Evolutionary conservation across 1,284 basidiomycete species (phyloP), one percentile per base, ranked within the genome.

Genomic region (Meripilus lineatus): DNA sequence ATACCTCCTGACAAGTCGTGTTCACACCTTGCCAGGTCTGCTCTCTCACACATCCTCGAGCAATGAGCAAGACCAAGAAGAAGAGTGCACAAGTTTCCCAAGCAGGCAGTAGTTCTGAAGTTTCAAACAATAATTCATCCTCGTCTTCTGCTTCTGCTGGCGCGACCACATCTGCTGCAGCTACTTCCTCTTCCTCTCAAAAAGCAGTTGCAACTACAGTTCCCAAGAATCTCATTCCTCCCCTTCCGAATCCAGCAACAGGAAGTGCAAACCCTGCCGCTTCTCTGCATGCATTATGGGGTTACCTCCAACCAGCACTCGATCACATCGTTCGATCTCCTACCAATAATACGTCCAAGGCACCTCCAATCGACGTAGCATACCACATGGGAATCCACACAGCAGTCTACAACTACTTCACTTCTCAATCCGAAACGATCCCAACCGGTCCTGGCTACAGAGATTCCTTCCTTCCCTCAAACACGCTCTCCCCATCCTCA

Each of bases 381-480:
- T 84, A 83, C 53, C 84, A 86, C 56, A 77, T 83, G 60, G 81
- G 82, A 45, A 81, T 88, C 36, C 83, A 87, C 62, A 84, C 84
- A 18, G 81, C 83, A 21, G 79, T 79, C 44, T 88, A 87, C 69
- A 84, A 86, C 67, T 87, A 85, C 73, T 84, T 86, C 61, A 83
- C 81, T 38, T 61, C 76, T 15, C 74, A 81, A 61, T 74, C 71
- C 49, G 77, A 81, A 45, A 42, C 50, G 32, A 36, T 45, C 32
- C 5, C 46, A 20, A 30, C 45, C 20, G 33, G 38, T 54, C 61
- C 64, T 5, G 34, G 25, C 15, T 21, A 15, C 13, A n/a, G n/a
- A 17, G 17, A 37, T 21, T 17, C 21, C 8, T 20, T 26, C 11
- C 22, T 34, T 42, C 56, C 64, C 40, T 65, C 64, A 33, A 38